Evolutionary conservation across 139 green algal species (phyloP).

Genomic region (Micractinium sp.): DNA sequence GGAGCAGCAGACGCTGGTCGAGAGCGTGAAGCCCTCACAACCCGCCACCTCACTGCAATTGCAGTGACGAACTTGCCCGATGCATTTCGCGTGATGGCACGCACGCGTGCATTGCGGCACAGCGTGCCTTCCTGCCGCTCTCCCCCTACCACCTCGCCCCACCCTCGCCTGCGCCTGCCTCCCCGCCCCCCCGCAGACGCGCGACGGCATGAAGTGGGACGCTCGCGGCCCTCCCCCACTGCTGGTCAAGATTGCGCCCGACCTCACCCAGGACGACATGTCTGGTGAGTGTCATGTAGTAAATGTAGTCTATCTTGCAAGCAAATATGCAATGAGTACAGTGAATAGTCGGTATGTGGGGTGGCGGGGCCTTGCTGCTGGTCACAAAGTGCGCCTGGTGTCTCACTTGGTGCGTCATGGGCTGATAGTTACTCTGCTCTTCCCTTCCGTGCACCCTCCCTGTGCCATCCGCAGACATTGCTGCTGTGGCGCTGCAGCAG

Average conservation of each 20-base stretch:
- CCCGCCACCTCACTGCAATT: no score
- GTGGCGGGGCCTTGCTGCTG: no score
- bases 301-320: neutral
- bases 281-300: constrained; percentile 1
- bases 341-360: neutral
- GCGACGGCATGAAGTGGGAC: constrained; percentile 78
- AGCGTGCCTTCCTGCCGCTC: neutral
- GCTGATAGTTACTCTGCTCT: neutral
- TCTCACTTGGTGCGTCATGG: no score
- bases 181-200: constrained; percentile 31
- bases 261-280: constrained; percentile 85
- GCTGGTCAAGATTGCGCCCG: constrained; percentile 96
- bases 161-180: no score
- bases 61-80: no score
- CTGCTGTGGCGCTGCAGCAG: constrained; percentile 68
- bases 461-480: constrained; percentile 74
- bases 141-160: neutral
- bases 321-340: neutral
- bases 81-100: no score
- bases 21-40: no score
- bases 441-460: neutral
- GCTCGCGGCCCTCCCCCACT: constrained; percentile 71
- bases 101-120: neutral
- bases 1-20: no score
- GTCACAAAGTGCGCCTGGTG: no score